Base-by-base conservation (phyloP, 2,329 filamentous ascomycete species). In the Didymella arachidicola region DNA sequence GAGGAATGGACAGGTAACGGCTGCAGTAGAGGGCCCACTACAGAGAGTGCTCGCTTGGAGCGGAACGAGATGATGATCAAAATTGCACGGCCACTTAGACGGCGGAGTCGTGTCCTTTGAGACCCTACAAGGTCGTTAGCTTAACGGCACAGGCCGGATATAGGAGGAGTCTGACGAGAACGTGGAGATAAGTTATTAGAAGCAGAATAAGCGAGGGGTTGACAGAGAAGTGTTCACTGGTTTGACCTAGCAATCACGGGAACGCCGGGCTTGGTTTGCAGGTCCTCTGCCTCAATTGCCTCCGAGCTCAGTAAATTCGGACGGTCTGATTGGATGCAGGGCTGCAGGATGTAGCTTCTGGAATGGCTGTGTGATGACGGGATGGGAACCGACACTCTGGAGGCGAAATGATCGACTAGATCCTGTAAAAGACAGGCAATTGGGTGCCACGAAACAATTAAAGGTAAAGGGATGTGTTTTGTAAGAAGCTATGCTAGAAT, bases 1-100 rank as follows among this genome's bases (percentile, higher is more conserved):
- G 59, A 66, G 71, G 64, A 64, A 63, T 70, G 64, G 66, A 74
- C 71, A 72, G 76, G 72, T 72, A 68, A 70, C 71, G 65, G 60
- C 64, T 67, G 57, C 61, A 66, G 66, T 71, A 58, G 61, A 69
- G 55, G 68, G 65, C 68, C 65, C 57, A 68, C 63, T 63, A 66
- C 65, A 66, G 64, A 62, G 58, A 66, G 61, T 65, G 68, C 67
- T 77, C 73, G 74, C 73, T 76, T 75, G 71, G 64, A 72, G 67
- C 72, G 72, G 73, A 68, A 73, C 63, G 68, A 70, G 71, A 69
- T 69, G 73, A 72, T 71, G 69, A 67, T 72, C 69, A 72, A 62
- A 68, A 69, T 61, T 68, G 63, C 58, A 69, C 69, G 68, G 67
- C 73, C 73, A 77, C 62, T 76, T 60, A 74, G 62, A 66, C 58